A percentile compares a stretch with the other conserved stretches of the same genome.
Evolutionary conservation across 2,329 filamentous ascomycete genomes (phyloP).

Genomic region (Scedosporium aurantiacum): DNA sequence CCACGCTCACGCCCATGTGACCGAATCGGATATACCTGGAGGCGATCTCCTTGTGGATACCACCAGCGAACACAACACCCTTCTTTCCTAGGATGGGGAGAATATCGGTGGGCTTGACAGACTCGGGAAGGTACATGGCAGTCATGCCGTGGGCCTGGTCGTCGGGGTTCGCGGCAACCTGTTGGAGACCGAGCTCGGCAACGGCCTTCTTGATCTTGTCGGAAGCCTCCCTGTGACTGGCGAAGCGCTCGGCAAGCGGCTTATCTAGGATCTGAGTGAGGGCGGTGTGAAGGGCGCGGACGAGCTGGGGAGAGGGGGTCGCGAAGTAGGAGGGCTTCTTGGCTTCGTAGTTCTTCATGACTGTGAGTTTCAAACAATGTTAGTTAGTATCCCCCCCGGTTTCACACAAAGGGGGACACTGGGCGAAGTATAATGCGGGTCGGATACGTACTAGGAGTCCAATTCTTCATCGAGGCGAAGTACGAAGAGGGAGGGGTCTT

Average conservation of each 20-base stretch:
- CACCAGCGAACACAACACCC: conserved; percentile 88
- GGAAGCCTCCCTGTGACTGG: conserved; percentile 65
- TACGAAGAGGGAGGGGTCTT: conserved; percentile 78
- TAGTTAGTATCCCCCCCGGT: not conserved
- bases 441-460: conserved; percentile 66
- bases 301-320: conserved; percentile 85
- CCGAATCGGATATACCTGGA: conserved; percentile 90
- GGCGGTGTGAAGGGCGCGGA: conserved; percentile 85
- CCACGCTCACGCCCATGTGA: conserved; percentile 92
- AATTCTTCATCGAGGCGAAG: conserved; percentile 96
- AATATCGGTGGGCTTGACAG: conserved; percentile 67
- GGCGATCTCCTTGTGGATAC: conserved; percentile 91
- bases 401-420: not conserved
- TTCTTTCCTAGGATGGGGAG: conserved; percentile 76
- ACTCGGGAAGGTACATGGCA: conserved; percentile 87
- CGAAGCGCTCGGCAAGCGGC: conserved; percentile 74
- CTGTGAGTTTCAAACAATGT: conserved; percentile 25
- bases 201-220: conserved; percentile 80
- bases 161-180: conserved; percentile 73
- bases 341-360: conserved; percentile 98
- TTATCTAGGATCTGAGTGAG: conserved; percentile 75
- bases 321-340: conserved; percentile 98
- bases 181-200: conserved; percentile 69
- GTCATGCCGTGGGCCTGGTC: conserved; percentile 98
- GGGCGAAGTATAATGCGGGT: not conserved